Evolutionary conservation across 192 early-diverging fungal genomes (phyloP).

Genomic region (Coemansia erecta): DNA sequence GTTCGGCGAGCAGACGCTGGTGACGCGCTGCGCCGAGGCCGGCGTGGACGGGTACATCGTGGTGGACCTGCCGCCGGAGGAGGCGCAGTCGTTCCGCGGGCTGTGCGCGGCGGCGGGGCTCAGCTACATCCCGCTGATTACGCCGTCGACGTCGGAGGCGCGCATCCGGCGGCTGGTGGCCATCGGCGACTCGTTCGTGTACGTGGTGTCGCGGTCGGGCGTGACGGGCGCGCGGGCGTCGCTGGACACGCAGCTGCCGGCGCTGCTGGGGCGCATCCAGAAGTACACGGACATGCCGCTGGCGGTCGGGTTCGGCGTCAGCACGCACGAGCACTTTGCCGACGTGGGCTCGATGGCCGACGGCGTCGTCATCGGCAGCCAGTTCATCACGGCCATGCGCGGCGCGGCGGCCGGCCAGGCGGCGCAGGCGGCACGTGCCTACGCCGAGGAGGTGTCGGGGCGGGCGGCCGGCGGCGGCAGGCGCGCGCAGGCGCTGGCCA

Average conservation of each 20-base stretch:
- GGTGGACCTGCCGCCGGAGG: slow-evolving; percentile 97
- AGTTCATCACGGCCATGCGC: slow-evolving; percentile 81
- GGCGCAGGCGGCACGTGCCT: slow-evolving; percentile 51
- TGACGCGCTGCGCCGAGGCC: slow-evolving; percentile 76
- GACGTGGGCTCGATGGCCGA: slow-evolving; percentile 84
- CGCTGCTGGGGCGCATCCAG: slow-evolving; percentile 74
- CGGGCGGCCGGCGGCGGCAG: slow-evolving; percentile 21
- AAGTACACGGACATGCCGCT: slow-evolving; percentile 78
- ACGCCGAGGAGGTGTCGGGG: slow-evolving; percentile 57
- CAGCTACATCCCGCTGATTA: slow-evolving; percentile 86
- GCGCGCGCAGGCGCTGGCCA: slow-evolving; percentile 28
- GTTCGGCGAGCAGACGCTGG: slow-evolving; percentile 88
- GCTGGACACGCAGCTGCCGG: slow-evolving; percentile 68
- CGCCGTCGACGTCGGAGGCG: slow-evolving; percentile 86
- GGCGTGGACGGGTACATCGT: slow-evolving; percentile 96
- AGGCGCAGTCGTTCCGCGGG: slow-evolving; percentile 81
- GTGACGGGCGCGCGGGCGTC: slow-evolving; percentile 82
- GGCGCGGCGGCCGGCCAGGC: slow-evolving; percentile 50
- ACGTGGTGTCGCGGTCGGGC: slow-evolving; percentile 90
- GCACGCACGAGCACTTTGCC: slow-evolving; percentile 82
- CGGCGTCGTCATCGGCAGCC: slow-evolving; percentile 94
- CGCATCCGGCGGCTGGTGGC: slow-evolving; percentile 76
- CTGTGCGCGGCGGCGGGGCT: slow-evolving; percentile 72
- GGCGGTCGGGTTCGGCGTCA: slow-evolving; percentile 97
- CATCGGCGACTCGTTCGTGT: slow-evolving; percentile 91